Evolutionary conservation across 1,284 basidiomycete species (phyloP).

Genomic region (Ceratobasidium sp.): DNA sequence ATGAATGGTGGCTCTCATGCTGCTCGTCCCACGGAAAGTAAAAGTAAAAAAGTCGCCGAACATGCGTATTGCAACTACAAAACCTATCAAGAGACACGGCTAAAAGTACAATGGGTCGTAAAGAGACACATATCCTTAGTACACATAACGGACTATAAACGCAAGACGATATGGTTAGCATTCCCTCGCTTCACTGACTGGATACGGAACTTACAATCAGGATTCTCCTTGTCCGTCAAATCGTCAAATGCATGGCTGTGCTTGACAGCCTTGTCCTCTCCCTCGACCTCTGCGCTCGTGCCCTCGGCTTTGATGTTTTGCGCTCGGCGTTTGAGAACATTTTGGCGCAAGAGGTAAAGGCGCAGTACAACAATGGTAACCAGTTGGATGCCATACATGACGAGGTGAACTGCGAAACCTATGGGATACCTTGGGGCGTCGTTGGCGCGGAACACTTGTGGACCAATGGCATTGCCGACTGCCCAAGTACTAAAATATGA

Average conservation of each 20-base stretch:
- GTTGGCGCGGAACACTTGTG: constrained; percentile 58
- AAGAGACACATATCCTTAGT: constrained; percentile 44
- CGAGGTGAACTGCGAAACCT: constrained; percentile 59
- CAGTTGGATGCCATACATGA: constrained; percentile 59
- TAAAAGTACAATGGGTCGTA: constrained; percentile 16
- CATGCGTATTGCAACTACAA: not conserved
- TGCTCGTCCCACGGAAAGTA: not conserved
- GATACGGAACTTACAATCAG: constrained; percentile 53
- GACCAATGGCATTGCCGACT: constrained; percentile 58
- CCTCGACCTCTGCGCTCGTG: constrained; percentile 43
- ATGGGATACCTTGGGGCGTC: constrained; percentile 58
- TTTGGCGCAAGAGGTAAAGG: constrained; percentile 55
- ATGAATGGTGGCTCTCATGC: no score
- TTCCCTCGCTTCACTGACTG: not conserved
- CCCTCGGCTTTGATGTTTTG: constrained; percentile 44
- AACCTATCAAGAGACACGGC: not conserved
- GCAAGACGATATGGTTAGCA: constrained; percentile 21
- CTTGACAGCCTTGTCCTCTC: constrained; percentile 51
- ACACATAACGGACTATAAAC: constrained; percentile 55
- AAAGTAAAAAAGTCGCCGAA: not conserved
- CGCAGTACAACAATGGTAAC: constrained; percentile 54
- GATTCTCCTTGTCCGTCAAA: constrained; percentile 58
- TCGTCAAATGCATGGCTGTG: constrained; percentile 59
- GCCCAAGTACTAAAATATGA: constrained; percentile 60
- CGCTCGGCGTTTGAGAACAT: constrained; percentile 52